These are phyloP conservation scores for Stephanodiscus triporus DNA, from an alignment of 108 stramenopile species.

Conservation along the genomic window DNA sequence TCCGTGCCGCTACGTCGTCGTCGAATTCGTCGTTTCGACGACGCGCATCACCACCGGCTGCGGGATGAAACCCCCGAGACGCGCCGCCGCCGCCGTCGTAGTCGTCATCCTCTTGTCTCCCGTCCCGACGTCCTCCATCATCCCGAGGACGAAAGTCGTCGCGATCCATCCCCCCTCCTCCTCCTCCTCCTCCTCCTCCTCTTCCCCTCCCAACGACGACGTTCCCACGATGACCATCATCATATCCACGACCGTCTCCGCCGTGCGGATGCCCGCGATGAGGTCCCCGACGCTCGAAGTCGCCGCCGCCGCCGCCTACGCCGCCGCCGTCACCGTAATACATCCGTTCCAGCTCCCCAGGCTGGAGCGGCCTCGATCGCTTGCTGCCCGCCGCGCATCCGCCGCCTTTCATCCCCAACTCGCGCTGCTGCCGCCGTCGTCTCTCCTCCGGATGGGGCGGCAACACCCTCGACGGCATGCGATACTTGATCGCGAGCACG, in stretches of 20 bases:
- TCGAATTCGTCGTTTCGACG: neutral
- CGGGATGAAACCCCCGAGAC: too few relatives aligned
- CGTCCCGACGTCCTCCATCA: too few relatives aligned
- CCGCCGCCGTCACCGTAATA: constrained; percentile 24
- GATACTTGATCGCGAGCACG: constrained; percentile 63
- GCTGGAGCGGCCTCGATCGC: constrained; percentile 34
- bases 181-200: neutral
- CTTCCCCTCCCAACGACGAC: too few relatives aligned
- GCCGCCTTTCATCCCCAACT: constrained; percentile 34
- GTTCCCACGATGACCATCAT: too few relatives aligned
- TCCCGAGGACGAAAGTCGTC: neutral
- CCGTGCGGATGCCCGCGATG: too few relatives aligned
- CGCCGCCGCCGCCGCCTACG: neutral
- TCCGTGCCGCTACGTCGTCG: neutral
- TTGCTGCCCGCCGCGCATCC: neutral
- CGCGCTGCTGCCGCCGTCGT: constrained; percentile 30
- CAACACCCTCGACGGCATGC: constrained; percentile 46
- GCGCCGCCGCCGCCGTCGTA: too few relatives aligned
- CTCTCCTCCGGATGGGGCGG: constrained; percentile 51
- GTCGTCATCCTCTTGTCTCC: neutral
- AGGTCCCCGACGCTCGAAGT: too few relatives aligned
- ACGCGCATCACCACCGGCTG: neutral
- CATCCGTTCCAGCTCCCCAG: constrained; percentile 45
- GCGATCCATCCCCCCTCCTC: neutral
- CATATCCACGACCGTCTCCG: too few relatives aligned